phyloP scores from a whole-genome alignment of 305 asterid species.

The Fraxinus xanthoxyloides region DNA sequence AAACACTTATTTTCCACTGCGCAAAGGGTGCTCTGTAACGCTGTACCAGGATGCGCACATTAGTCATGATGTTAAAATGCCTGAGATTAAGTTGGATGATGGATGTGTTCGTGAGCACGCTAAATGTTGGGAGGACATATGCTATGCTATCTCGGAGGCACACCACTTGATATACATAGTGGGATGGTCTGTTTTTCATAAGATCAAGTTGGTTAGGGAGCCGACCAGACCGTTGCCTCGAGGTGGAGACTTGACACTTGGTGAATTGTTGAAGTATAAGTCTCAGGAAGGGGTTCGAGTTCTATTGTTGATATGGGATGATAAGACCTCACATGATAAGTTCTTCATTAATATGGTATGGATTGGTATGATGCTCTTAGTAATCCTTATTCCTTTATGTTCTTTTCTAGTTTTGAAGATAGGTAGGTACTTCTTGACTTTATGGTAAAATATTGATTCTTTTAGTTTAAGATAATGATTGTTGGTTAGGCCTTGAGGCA shows the following conservation, averaged over 20 bases:
- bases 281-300: conserved; percentile 96
- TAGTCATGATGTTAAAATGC: conserved; percentile 38
- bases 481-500: neutral
- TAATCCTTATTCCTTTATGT: conserved; percentile 11
- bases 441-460: neutral
- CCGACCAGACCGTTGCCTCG: conserved; percentile 68
- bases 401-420: neutral
- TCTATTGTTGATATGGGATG: conserved; percentile 89
- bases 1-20: conserved; percentile 63
- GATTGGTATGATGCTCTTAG: neutral
- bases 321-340: conserved; percentile 75
- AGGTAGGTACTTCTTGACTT: neutral
- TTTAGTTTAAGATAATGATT: neutral
- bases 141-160: conserved; percentile 80
- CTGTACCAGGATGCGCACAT: conserved; percentile 89
- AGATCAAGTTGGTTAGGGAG: conserved; percentile 71
- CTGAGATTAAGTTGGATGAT: conserved; percentile 52
- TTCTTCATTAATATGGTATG: conserved; percentile 68
- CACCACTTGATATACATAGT: conserved; percentile 83
- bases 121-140: conserved; percentile 87
- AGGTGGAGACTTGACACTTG: conserved; percentile 84
- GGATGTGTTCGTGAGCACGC: conserved; percentile 46
- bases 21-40: conserved; percentile 70
- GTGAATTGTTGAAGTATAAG: conserved; percentile 85
- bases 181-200: conserved; percentile 91